A percentile compares a stretch with the other conserved stretches of the same genome.
Conservation (phyloP, 2,329 filamentous ascomycete species). For the Scedosporium boydii region DNA sequence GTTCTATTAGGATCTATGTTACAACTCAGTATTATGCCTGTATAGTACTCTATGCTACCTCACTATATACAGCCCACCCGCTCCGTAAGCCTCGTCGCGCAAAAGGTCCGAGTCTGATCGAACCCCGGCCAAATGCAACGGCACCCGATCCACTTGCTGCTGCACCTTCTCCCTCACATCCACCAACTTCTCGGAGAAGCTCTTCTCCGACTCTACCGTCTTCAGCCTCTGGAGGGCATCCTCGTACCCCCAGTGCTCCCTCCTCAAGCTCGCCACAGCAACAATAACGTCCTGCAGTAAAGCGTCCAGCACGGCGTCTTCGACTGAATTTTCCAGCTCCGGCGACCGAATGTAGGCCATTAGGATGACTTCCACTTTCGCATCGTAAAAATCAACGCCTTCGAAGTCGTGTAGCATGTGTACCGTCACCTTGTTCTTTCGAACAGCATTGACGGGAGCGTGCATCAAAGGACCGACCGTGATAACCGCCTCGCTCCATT, state of each 20-base stretch:
- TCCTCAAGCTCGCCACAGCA: constrained; percentile 34
- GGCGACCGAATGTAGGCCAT: constrained; percentile 48
- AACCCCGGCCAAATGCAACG: constrained; percentile 49
- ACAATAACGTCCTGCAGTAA: constrained; percentile 31
- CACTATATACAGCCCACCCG: constrained; percentile 31
- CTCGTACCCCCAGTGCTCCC: constrained; percentile 34
- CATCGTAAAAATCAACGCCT: constrained; percentile 27
- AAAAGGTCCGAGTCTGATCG: constrained; percentile 36
- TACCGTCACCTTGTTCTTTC: constrained; percentile 39
- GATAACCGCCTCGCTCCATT: constrained; percentile 53
- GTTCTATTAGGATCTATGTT: not conserved
- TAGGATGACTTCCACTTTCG: constrained; percentile 41
- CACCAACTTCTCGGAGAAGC: constrained; percentile 33
- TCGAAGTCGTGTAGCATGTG: constrained; percentile 45
- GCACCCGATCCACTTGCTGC: constrained; percentile 46
- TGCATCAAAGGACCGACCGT: constrained; percentile 39
- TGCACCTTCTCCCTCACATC: constrained; percentile 40
- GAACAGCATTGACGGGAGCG: constrained; percentile 33
- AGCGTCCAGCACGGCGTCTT: constrained; percentile 17
- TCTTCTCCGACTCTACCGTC: constrained; percentile 29
- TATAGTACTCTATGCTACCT: constrained; percentile 9
- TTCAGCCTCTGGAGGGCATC: constrained; percentile 27
- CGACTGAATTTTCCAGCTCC: constrained; percentile 9
- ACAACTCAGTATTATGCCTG: not conserved
- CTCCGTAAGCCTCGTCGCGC: constrained; percentile 39